phyloP scores from a whole-genome alignment of 2,329 filamentous ascomycete genomes.

The Elsinoe batatas region DNA sequence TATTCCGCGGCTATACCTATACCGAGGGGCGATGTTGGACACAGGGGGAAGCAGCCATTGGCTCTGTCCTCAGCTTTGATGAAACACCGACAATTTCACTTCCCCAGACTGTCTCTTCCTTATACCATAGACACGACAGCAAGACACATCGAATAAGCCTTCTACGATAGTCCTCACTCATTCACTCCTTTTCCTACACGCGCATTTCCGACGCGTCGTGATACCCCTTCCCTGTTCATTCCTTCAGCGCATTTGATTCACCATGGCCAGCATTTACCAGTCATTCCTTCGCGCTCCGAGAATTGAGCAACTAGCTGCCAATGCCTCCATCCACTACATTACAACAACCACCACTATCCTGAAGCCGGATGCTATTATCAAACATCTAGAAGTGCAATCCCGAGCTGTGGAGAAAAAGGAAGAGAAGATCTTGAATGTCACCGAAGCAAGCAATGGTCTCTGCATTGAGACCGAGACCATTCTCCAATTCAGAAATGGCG shows the following conservation, averaged over 20 bases:
- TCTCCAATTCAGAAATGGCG: conserved; percentile 69
- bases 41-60: conserved; percentile 8
- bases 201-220: background rate
- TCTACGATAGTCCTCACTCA: background rate
- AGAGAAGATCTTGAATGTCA: conserved; percentile 61
- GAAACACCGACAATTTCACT: conserved; percentile 8
- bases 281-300: conserved; percentile 37
- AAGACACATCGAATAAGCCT: background rate
- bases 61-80: background rate
- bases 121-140: background rate
- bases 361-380: conserved; percentile 65
- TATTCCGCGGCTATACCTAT: conserved; percentile 4
- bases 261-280: conserved; percentile 35
- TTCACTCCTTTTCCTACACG: background rate
- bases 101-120: background rate
- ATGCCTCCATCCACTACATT: conserved; percentile 62
- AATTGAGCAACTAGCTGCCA: conserved; percentile 33
- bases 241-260: conserved; percentile 10
- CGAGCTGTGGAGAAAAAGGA: conserved; percentile 74
- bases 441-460: conserved; percentile 62
- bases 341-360: conserved; percentile 70
- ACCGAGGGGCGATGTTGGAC: background rate
- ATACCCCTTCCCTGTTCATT: background rate
- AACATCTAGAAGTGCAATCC: conserved; percentile 63
- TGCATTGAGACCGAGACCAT: conserved; percentile 72